These are phyloP conservation scores for Theileria annulata DNA, from an alignment of 169 alveolate genomes.

Conservation along the genomic window DNA sequence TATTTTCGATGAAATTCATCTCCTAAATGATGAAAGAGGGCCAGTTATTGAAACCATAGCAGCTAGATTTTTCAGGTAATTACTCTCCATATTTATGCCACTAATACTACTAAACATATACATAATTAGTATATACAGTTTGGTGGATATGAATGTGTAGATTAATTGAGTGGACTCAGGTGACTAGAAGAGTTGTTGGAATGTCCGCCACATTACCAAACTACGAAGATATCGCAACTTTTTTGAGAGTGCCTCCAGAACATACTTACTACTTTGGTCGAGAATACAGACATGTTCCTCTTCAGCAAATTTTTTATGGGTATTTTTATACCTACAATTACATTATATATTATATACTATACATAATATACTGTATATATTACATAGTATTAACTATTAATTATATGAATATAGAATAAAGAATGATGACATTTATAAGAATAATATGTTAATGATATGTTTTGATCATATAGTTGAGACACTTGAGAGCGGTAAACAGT, in stretches of 20 bases:
- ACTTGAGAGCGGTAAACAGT: slow-evolving; percentile 71
- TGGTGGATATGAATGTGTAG: slow-evolving; percentile 9
- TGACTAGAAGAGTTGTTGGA: slow-evolving; percentile 86
- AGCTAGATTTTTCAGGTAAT: slow-evolving; percentile 95
- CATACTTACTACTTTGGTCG: slow-evolving; percentile 94
- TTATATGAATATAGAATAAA: not conserved
- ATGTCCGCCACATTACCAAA: slow-evolving; percentile 99
- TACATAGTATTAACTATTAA: slow-evolving; percentile 83
- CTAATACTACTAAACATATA: not conserved
- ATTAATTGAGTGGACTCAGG: slow-evolving; percentile 73
- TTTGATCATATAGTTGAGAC: slow-evolving; percentile 64
- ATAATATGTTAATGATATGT: slow-evolving; percentile 34
- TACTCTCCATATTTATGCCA: too few relatives aligned
- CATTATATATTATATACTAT: too few relatives aligned
- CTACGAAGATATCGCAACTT: slow-evolving; percentile 97
- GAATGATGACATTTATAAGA: slow-evolving; percentile 7
- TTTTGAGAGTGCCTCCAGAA: slow-evolving; percentile 90
- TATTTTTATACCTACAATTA: too few relatives aligned
- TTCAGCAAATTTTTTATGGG: slow-evolving; percentile 94
- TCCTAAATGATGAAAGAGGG: slow-evolving; percentile 98
- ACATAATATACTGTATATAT: slow-evolving; percentile 85
- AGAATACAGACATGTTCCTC: slow-evolving; percentile 96
- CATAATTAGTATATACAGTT: not conserved
- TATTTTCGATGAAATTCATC: slow-evolving; percentile 99
- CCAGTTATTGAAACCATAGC: slow-evolving; percentile 98